Evolutionary conservation across 1,139 yeast species (phyloP), one percentile per base, ranked within the genome.

Genomic region (Lodderomyces oxycetoniae): DNA sequence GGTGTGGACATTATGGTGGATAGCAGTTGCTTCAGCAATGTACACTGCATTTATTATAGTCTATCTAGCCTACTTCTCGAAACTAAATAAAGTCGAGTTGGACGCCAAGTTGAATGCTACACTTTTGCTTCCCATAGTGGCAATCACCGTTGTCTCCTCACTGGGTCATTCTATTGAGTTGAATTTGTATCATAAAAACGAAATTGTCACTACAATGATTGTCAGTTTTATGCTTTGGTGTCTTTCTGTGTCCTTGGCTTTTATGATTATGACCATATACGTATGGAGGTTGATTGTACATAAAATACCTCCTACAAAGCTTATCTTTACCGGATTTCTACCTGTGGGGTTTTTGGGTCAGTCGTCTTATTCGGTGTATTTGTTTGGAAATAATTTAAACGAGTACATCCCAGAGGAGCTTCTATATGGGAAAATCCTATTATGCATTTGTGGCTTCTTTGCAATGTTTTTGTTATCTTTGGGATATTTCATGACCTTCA

Each of bases 131-230:
- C 91, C 94, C 0, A 67, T 84, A 9, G 93, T 87, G 15, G 72
- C 95, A 0, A 57, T 84, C 26, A 84, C 87, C 1, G 95, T 87
- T 39, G 74, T 77, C 3, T 67, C 88, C 0, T 73, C 93, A 1
- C 65, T 77, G 9, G 91, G 93, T 1, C 77, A 76, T 3, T 38
- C 73, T 1, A 63, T 86, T 24, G 67, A 61, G 23, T 52, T 55
- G 11, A 59, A 53, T 32, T 62, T 76, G 28, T 80, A 77, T 1
- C 37, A 48, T 2, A 38, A 44, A 5, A 55, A 55, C 36, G 63
- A 71, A 42, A 65, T 74, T 44, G 50, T 77, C 6, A 57, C 79
- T 19, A 74, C 84, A 5, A 55, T 80, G 40, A 53, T 78, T 3
- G 53, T 81, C 2, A 59, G 77, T 21, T 72, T 71, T 36, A 56